Conservation (phyloP, 495 filamentous ascomycete species). For the Aspergillus sparsus region DNA sequence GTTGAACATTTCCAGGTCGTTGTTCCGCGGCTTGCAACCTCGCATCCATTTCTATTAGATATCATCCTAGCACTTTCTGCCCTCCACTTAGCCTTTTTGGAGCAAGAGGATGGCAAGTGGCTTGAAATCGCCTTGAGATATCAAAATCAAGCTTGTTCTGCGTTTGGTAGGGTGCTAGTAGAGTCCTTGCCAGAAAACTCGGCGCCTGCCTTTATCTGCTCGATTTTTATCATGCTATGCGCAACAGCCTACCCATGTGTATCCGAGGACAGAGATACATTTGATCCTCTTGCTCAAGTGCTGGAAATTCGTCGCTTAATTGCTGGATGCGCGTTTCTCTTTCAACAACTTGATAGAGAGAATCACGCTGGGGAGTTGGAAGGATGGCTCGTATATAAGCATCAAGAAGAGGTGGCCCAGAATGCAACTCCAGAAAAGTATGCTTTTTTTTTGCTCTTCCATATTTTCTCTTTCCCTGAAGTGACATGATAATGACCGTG, state of each 20-base stretch:
- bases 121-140: conserved; percentile 39
- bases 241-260: conserved; percentile 38
- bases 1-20: conserved; percentile 42
- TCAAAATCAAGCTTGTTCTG: conserved; percentile 39
- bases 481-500: not conserved
- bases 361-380: conserved; percentile 29
- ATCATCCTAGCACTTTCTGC: conserved; percentile 50
- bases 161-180: conserved; percentile 32
- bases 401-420: conserved; percentile 15
- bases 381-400: conserved; percentile 32
- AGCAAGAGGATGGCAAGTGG: conserved; percentile 35
- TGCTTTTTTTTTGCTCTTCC: not conserved
- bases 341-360: conserved; percentile 28
- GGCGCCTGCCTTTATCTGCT: conserved; percentile 43
- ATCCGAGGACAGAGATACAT: conserved; percentile 30
- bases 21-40: conserved; percentile 46
- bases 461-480: not conserved
- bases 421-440: conserved; percentile 21
- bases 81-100: conserved; percentile 45
- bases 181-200: conserved; percentile 30
- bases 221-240: conserved; percentile 44
- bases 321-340: conserved; percentile 39
- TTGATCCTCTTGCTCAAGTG: conserved; percentile 35
- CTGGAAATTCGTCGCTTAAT: conserved; percentile 40
- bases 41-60: conserved; percentile 48